phyloP scores from a whole-genome alignment of 129 eudicot genomes.

The Ambrosia artemisiifolia region DNA sequence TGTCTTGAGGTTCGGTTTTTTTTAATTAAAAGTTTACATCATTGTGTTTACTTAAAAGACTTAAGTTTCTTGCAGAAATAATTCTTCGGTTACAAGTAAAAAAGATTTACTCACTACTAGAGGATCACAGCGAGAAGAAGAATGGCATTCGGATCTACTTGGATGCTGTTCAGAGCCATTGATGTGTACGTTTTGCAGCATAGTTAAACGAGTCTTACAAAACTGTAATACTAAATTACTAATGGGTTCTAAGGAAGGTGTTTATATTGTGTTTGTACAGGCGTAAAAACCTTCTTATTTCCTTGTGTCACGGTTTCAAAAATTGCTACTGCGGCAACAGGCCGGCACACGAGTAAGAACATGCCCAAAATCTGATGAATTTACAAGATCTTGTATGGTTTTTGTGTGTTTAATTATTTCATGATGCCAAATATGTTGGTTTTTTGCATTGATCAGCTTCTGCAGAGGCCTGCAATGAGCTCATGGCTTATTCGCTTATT shows the following conservation, averaged over 20 bases:
- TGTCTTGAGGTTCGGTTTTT: slow-evolving; percentile 53
- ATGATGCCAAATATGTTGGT: not conserved
- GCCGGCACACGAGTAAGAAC: slow-evolving; percentile 14
- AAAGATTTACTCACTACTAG: slow-evolving; percentile 52
- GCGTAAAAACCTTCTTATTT: slow-evolving; percentile 43
- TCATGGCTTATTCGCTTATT: slow-evolving; percentile 82
- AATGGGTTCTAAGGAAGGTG: not conserved
- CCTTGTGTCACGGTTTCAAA: slow-evolving; percentile 17
- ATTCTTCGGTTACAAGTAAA: slow-evolving; percentile 56
- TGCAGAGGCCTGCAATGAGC: slow-evolving; percentile 63
- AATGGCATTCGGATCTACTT: slow-evolving; percentile 92
- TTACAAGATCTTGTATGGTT: not conserved
- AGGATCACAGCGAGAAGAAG: slow-evolving; percentile 49
- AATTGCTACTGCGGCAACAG: slow-evolving; percentile 17
- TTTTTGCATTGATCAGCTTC: slow-evolving; percentile 53
- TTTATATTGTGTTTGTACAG: slow-evolving; percentile 34
- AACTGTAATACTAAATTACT: not conserved
- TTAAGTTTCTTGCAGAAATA: slow-evolving; percentile 49
- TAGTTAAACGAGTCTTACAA: not conserved
- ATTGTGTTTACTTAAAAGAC: not conserved
- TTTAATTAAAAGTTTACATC: not conserved
- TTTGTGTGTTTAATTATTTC: not conserved
- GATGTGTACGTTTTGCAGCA: slow-evolving; percentile 60
- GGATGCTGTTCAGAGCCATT: slow-evolving; percentile 94
- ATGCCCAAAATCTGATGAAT: slow-evolving; percentile 2